These are phyloP conservation scores for Cercospora canescens DNA, from an alignment of 2,329 filamentous ascomycete genomes.

Conservation along the genomic window DNA sequence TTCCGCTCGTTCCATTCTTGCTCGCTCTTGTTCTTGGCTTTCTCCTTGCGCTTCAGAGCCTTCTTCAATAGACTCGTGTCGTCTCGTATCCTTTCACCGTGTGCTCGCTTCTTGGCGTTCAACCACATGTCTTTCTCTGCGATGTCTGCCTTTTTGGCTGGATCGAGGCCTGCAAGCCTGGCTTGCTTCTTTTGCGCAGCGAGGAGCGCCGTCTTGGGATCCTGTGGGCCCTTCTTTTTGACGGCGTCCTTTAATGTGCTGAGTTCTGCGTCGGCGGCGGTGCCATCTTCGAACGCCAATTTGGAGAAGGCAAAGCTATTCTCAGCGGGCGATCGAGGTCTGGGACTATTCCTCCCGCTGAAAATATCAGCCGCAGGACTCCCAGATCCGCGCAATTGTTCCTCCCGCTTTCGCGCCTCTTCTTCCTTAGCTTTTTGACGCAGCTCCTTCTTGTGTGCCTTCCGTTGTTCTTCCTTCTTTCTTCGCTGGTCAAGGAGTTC, in stretches of 20 bases:
- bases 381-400: slow-evolving; percentile 58
- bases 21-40: slow-evolving; percentile 85
- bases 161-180: slow-evolving; percentile 72
- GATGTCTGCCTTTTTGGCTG: slow-evolving; percentile 79
- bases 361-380: slow-evolving; percentile 49
- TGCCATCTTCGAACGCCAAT: slow-evolving; percentile 86
- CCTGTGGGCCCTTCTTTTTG: slow-evolving; percentile 79
- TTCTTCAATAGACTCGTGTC: slow-evolving; percentile 89
- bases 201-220: slow-evolving; percentile 81
- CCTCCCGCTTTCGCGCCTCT: slow-evolving; percentile 63
- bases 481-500: slow-evolving; percentile 89
- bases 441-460: slow-evolving; percentile 84
- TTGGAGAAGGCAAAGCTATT: slow-evolving; percentile 87
- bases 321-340: slow-evolving; percentile 35
- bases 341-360: slow-evolving; percentile 53
- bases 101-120: slow-evolving; percentile 81
- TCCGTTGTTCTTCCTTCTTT: slow-evolving; percentile 82
- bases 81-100: slow-evolving; percentile 86
- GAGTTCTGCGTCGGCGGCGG: slow-evolving; percentile 72
- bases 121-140: slow-evolving; percentile 95
- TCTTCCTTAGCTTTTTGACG: slow-evolving; percentile 76
- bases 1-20: slow-evolving; percentile 68
- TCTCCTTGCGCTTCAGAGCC: slow-evolving; percentile 89
- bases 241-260: slow-evolving; percentile 59
- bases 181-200: slow-evolving; percentile 84